These are phyloP conservation scores for Saussurea involucrata DNA, from an alignment of 129 eudicot genomes.

Conservation along the genomic window DNA sequence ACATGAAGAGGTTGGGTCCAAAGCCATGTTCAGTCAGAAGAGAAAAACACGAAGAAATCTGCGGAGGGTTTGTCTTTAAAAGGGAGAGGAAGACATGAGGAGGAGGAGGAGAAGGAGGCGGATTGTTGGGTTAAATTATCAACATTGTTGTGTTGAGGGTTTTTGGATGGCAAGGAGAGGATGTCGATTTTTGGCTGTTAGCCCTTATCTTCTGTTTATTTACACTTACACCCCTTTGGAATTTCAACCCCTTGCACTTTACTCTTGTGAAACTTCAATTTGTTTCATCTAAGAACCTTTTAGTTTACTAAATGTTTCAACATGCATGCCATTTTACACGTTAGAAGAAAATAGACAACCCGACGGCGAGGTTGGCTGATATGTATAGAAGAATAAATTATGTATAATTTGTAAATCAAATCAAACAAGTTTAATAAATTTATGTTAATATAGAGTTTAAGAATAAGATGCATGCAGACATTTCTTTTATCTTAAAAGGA, in stretches of 20 bases:
- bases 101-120: conserved; percentile 1
- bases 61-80: neutral
- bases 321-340: neutral
- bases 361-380: neutral
- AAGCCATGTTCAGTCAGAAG: conserved; percentile 10
- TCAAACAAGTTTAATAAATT: no score
- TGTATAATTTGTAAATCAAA: neutral
- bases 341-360: neutral
- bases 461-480: neutral
- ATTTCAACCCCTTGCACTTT: neutral
- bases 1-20: conserved; percentile 23
- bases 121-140: conserved; percentile 7
- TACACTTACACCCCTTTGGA: neutral
- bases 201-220: conserved; percentile 6
- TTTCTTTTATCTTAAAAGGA: neutral
- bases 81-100: neutral
- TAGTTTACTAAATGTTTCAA: neutral
- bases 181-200: conserved; percentile 25
- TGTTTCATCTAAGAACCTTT: neutral
- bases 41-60: conserved; percentile 2
- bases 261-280: neutral
- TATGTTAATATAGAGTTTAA: no score
- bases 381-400: neutral
- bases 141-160: conserved; percentile 13
- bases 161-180: conserved; percentile 24